These are phyloP conservation scores for Quercus aquifolioides DNA, from an alignment of 306 rosid species.

Conservation along the genomic window DNA sequence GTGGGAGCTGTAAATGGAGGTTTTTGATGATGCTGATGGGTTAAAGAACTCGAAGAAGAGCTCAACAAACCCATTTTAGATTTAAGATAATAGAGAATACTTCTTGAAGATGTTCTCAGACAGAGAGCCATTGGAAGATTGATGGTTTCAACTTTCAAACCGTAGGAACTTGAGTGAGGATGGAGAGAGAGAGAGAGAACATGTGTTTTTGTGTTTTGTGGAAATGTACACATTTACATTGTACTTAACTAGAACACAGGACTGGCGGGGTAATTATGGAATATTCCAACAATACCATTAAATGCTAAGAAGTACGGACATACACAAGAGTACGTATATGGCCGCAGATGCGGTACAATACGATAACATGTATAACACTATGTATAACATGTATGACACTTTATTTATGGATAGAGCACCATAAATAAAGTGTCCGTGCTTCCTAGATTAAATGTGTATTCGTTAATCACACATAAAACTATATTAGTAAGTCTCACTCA, in stretches of 20 bases:
- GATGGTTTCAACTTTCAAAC: neutral
- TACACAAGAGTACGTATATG: fast-evolving
- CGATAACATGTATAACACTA: no score
- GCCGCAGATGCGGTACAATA: fast-evolving
- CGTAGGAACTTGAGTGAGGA: neutral
- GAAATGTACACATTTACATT: no score
- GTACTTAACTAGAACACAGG: no score
- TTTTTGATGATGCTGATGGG: constrained; percentile 4
- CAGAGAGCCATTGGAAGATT: constrained; percentile 32
- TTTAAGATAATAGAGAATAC: constrained; percentile 28
- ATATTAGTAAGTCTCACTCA: no score
- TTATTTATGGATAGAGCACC: fast-evolving
- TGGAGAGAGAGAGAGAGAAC: neutral
- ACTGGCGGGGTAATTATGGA: no score
- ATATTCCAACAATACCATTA: no score
- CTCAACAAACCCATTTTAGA: constrained; percentile 23
- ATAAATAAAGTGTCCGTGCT: fast-evolving
- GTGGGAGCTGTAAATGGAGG: neutral
- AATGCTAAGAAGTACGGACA: no score
- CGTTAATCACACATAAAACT: fast-evolving
- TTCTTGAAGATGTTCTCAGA: constrained; percentile 32
- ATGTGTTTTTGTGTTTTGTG: no score
- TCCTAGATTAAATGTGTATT: no score
- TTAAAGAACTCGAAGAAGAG: constrained; percentile 10
- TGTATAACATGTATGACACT: no score